phyloP scores from a whole-genome alignment of 1,139 yeast genomes.

The Petasospora fabianii region DNA sequence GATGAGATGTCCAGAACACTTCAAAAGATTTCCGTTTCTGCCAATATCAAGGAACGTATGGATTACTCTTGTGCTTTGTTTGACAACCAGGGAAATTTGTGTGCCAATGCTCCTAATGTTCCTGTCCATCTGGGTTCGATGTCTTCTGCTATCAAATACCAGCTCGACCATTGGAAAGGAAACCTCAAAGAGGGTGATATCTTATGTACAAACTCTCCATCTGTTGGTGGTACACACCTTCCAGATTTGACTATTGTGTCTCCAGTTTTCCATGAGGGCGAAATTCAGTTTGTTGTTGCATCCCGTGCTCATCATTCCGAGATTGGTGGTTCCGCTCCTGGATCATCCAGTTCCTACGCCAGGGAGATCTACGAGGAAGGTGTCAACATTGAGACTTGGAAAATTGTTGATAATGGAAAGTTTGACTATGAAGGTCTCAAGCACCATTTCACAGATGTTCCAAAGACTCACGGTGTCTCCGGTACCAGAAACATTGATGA shows the following conservation, averaged over 20 bases:
- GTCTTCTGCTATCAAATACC: conserved; percentile 57
- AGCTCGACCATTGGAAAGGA: conserved; percentile 48
- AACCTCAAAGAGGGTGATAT: conserved; percentile 54
- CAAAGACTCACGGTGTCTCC: conserved; percentile 55
- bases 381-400: conserved; percentile 53
- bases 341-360: conserved; percentile 64
- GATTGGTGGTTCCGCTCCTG: conserved; percentile 64
- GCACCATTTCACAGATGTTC: conserved; percentile 46
- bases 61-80: conserved; percentile 63
- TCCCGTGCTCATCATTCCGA: conserved; percentile 69
- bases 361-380: conserved; percentile 63
- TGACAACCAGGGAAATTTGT: conserved; percentile 52
- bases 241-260: conserved; percentile 81
- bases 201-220: conserved; percentile 54
- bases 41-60: conserved; percentile 57
- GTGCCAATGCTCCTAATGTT: conserved; percentile 64
- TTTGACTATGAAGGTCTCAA: conserved; percentile 52
- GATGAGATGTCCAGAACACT: conserved; percentile 64
- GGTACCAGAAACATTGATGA: conserved; percentile 59
- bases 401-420: conserved; percentile 50
- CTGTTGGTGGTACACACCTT: conserved; percentile 60
- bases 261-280: conserved; percentile 46
- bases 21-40: conserved; percentile 58
- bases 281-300: conserved; percentile 57
- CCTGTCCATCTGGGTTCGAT: conserved; percentile 63